Conservation (phyloP, 2,329 filamentous ascomycete genomes). For the Pseudogymnoascus sp. region DNA sequence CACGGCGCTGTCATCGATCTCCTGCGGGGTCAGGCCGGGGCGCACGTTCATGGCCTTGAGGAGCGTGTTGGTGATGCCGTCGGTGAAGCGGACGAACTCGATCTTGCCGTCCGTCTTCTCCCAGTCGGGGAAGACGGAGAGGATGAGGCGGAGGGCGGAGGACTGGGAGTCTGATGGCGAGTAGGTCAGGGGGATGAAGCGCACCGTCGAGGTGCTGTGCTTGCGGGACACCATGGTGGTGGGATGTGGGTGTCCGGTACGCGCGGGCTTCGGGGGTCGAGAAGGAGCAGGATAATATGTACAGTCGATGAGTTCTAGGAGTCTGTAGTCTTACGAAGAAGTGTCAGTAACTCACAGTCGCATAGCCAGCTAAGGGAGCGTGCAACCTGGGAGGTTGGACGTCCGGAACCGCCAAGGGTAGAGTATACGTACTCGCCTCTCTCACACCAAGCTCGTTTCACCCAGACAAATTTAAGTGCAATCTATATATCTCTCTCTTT, state of each 20-base stretch:
- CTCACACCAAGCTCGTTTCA: neutral
- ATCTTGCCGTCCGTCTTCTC: constrained; percentile 61
- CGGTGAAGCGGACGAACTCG: constrained; percentile 85
- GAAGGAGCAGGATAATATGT: neutral
- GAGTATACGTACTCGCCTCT: constrained; percentile 5
- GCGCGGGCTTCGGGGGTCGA: neutral
- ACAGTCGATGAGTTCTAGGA: neutral
- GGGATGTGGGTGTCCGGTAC: neutral
- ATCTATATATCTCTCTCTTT: neutral
- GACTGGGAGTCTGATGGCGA: constrained; percentile 66
- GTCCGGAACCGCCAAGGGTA: neutral
- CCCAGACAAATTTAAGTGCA: neutral
- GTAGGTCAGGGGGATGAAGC: constrained; percentile 68
- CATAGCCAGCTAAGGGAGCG: neutral
- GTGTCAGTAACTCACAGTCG: neutral
- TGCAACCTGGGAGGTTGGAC: constrained; percentile 3
- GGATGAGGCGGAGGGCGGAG: constrained; percentile 71
- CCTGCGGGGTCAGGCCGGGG: constrained; percentile 61
- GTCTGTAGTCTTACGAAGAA: neutral
- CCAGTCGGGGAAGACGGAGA: constrained; percentile 79
- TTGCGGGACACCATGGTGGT: constrained; percentile 8
- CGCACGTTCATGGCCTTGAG: constrained; percentile 67
- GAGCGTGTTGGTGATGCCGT: constrained; percentile 95
- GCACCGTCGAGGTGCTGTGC: constrained; percentile 32
- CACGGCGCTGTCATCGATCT: constrained; percentile 76